These are phyloP conservation scores for Candida parachauliodes DNA, from an alignment of 805 yeast genomes.

Conservation along the genomic window DNA sequence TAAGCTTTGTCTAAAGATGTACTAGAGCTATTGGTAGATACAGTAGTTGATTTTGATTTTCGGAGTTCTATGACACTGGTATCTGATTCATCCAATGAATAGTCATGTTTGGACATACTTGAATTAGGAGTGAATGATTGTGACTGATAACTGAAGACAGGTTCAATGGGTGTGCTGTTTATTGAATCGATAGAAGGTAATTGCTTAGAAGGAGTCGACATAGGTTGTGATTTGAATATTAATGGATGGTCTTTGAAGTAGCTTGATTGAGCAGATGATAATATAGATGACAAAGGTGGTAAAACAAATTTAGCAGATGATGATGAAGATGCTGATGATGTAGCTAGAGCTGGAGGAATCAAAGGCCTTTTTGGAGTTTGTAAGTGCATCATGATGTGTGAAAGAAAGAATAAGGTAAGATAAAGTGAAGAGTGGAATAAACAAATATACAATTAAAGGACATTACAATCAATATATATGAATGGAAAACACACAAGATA, in stretches of 20 bases:
- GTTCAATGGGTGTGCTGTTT: constrained; percentile 10
- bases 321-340: constrained; percentile 19
- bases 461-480: neutral
- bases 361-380: constrained; percentile 35
- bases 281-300: constrained; percentile 40
- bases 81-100: constrained; percentile 8
- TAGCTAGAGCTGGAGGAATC: constrained; percentile 9
- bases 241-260: constrained; percentile 11
- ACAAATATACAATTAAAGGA: neutral
- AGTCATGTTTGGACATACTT: constrained; percentile 2
- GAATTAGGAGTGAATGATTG: constrained; percentile 4
- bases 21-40: constrained; percentile 4
- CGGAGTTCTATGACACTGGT: constrained; percentile 6
- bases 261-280: constrained; percentile 11
- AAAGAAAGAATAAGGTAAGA: neutral
- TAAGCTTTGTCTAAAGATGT: constrained; percentile 37
- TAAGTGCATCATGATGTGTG: constrained; percentile 19
- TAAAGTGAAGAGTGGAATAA: neutral
- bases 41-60: constrained; percentile 4
- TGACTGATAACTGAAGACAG: neutral
- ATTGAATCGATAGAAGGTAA: constrained; percentile 27
- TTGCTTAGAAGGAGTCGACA: constrained; percentile 4
- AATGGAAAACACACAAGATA: neutral
- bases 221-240: neutral
- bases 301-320: constrained; percentile 23